Base-by-base conservation (phyloP, 441 rosid species). In the Euphorbia schlechtendalii region DNA sequence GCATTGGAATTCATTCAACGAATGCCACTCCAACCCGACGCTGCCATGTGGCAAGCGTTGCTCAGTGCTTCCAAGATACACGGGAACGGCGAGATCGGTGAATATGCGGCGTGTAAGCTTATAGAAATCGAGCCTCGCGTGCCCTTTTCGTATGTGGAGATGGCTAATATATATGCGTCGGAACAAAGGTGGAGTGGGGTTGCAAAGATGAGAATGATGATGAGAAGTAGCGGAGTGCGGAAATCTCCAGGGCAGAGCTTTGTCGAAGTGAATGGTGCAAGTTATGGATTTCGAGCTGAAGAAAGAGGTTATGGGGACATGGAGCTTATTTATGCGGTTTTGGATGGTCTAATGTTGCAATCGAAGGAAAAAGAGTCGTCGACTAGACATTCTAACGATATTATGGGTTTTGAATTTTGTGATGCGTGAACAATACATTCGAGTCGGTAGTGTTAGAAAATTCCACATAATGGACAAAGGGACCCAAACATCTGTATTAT, bases 81-180 rank as follows among this genome's bases (percentile, higher is more conserved):
- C 54, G 67, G 28, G 3, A 68, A 80, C 30, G 41, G 78, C 3
- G 74, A 76, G 63, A 78, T 83, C 6, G 89, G 82, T 11, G 80
- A 81, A 71, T 62, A 77, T 45, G 86, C 75, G 5, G 83, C 84
- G 60, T 53, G 63, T 18, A 49, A 15, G 49, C 77, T 81, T 62
- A 62, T 80, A 0, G 61, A 66, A 57, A 68, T 84, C 76, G 88
- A 83, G 53, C 83, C 92, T 13, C 66, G 65, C 5, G 57, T 17
- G 40, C 84, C 89, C 32, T 81, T 79, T 34, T 73, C 87, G 21
- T 84, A 84, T 45, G 84, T 84, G 45, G 89, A 77, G 65, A 70
- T 84, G 86, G 82, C 88, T 14, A 86, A 84, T 64, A 72, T 86
- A 66, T 86, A 86, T 69, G 92, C 92, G 32, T 74, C 77, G 34